These are phyloP conservation scores for Schoenoplectus triqueter DNA, from an alignment of 202 grass and related monocot genomes.

Conservation along the genomic window DNA sequence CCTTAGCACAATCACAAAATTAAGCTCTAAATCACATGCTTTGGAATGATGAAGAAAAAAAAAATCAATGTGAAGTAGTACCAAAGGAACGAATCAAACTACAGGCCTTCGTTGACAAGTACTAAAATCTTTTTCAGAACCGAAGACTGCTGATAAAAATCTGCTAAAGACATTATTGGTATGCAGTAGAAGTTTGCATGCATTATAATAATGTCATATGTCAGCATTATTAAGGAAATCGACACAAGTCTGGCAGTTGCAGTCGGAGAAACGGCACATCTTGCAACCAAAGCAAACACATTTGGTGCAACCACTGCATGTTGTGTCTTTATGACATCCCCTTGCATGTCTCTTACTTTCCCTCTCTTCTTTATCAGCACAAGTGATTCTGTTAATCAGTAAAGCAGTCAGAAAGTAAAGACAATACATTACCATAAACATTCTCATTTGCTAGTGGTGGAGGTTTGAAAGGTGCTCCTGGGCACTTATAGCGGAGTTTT, in stretches of 20 bases:
- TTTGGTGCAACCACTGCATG: conserved; percentile 39
- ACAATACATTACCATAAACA: not conserved
- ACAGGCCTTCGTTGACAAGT: not conserved
- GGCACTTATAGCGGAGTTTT: not conserved
- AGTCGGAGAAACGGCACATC: conserved; percentile 48
- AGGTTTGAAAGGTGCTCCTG: not conserved
- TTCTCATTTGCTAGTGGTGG: not conserved
- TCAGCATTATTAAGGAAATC: conserved; percentile 38
- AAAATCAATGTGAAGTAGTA: not conserved
- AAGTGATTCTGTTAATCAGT: conserved; percentile 38
- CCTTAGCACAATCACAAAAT: not conserved
- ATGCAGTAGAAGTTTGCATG: conserved; percentile 20
- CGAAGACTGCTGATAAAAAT: not conserved
- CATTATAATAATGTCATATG: conserved; percentile 1
- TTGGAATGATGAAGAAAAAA: not conserved
- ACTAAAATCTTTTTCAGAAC: not conserved
- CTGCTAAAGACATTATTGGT: not conserved
- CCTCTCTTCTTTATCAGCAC: conserved; percentile 46
- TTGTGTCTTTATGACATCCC: conserved; percentile 34
- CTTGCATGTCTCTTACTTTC: conserved; percentile 36
- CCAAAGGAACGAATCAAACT: not conserved
- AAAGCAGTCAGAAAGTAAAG: not conserved
- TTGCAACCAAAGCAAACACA: conserved; percentile 51
- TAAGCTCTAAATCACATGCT: not conserved
- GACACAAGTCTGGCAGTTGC: conserved; percentile 44